Evolutionary conservation across 2,329 filamentous ascomycete genomes (phyloP).

Genomic region (Exophiala phaeomuriformis): DNA sequence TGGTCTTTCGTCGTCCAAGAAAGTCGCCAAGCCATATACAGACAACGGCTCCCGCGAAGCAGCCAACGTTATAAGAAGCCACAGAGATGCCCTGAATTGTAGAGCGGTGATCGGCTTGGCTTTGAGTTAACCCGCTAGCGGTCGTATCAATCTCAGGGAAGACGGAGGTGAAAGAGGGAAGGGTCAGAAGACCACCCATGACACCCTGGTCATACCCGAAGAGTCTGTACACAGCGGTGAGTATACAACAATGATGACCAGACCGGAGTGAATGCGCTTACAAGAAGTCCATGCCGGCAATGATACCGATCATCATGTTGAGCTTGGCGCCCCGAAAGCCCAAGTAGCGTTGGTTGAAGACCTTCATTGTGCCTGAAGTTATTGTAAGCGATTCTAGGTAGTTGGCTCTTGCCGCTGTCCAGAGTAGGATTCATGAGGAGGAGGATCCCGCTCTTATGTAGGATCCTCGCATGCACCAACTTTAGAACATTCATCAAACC

Average conservation of each 20-base stretch:
- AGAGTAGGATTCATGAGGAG: not conserved
- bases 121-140: constrained; percentile 8
- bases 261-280: constrained; percentile 29
- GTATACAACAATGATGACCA: not conserved
- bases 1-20: constrained; percentile 40
- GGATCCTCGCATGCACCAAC: not conserved
- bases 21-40: constrained; percentile 48
- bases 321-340: constrained; percentile 59
- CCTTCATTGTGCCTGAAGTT: constrained; percentile 8
- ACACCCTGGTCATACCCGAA: constrained; percentile 47
- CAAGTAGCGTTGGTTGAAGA: constrained; percentile 42
- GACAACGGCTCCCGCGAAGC: constrained; percentile 44
- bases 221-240: not conserved
- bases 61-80: constrained; percentile 44
- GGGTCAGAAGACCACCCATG: constrained; percentile 66
- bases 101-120: constrained; percentile 29
- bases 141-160: constrained; percentile 46
- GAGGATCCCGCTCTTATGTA: constrained; percentile 1
- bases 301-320: constrained; percentile 61
- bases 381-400: not conserved
- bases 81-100: constrained; percentile 27
- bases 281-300: constrained; percentile 45
- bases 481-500: not conserved
- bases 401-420: not conserved
- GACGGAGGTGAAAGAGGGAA: constrained; percentile 51